Conservation (phyloP, 2,329 filamentous ascomycete genomes). For the Simplicillium sp. region DNA sequence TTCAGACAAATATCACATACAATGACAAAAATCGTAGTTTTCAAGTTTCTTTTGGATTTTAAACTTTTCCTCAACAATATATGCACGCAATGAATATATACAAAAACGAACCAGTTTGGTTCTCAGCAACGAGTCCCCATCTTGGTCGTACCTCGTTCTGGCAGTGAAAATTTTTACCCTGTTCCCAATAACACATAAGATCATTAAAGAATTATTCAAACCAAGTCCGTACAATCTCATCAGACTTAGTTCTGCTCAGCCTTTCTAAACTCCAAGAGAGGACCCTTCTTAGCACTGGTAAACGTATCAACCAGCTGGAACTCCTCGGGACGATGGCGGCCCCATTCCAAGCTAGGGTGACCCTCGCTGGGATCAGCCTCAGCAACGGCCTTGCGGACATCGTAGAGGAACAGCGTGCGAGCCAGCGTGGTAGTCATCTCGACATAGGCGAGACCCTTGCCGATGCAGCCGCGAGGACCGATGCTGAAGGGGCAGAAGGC, state of each 20-base stretch:
- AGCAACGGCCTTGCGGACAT: conserved; percentile 41
- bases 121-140: no score
- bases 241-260: conserved; percentile 11
- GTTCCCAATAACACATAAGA: no score
- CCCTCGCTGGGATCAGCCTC: conserved; percentile 45
- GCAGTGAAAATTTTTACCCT: not conserved
- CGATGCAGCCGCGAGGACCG: conserved; percentile 62
- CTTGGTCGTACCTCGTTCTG: no score
- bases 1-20: no score
- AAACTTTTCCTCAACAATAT: no score
- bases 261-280: conserved; percentile 52
- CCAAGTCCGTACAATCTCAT: no score
- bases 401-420: conserved; percentile 50
- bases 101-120: not conserved
- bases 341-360: conserved; percentile 35
- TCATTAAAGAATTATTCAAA: no score
- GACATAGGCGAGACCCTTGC: conserved; percentile 58
- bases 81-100: no score
- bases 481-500: conserved; percentile 70
- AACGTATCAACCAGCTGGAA: conserved; percentile 66
- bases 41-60: no score
- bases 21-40: no score
- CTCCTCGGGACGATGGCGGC: conserved; percentile 46
- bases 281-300: conserved; percentile 63
- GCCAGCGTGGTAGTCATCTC: conserved; percentile 58